Conservation (phyloP, 495 filamentous ascomycete species). For the Hypoxylon crocopeplum region DNA sequence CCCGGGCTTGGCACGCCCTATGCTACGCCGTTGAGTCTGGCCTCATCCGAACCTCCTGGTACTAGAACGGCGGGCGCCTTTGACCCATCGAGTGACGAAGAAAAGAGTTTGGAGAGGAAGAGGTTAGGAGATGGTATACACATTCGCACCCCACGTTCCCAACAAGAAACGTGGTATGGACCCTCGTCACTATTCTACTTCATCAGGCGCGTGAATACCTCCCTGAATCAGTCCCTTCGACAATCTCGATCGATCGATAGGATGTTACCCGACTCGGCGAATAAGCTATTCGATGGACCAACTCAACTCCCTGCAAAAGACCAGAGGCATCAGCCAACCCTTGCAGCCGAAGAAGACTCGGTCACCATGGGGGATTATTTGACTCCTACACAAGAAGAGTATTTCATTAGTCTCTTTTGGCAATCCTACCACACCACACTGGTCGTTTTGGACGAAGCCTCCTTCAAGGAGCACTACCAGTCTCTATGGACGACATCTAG, state of each 20-base stretch:
- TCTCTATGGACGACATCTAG: conserved; percentile 48
- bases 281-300: conserved; percentile 22
- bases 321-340: neutral
- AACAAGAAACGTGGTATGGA: conserved; percentile 47
- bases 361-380: conserved; percentile 7
- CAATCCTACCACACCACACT: conserved; percentile 47
- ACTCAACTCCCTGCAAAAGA: conserved; percentile 2
- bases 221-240: conserved; percentile 42
- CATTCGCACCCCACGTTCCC: conserved; percentile 39
- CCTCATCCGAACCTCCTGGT: conserved; percentile 1
- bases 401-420: conserved; percentile 54
- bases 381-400: conserved; percentile 51
- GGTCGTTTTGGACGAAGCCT: conserved; percentile 50
- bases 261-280: conserved; percentile 23
- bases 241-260: conserved; percentile 36
- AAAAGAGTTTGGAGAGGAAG: conserved; percentile 12
- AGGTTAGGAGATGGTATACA: conserved; percentile 37
- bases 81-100: conserved; percentile 13
- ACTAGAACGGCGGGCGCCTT: neutral
- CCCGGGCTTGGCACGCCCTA: conserved; percentile 3
- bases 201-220: conserved; percentile 45
- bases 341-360: neutral
- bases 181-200: conserved; percentile 52
- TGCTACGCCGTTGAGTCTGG: conserved; percentile 4
- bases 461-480: conserved; percentile 56